These are phyloP conservation scores for Oryza punctata DNA, from an alignment of 176 grass and related monocot genomes.

Conservation along the genomic window DNA sequence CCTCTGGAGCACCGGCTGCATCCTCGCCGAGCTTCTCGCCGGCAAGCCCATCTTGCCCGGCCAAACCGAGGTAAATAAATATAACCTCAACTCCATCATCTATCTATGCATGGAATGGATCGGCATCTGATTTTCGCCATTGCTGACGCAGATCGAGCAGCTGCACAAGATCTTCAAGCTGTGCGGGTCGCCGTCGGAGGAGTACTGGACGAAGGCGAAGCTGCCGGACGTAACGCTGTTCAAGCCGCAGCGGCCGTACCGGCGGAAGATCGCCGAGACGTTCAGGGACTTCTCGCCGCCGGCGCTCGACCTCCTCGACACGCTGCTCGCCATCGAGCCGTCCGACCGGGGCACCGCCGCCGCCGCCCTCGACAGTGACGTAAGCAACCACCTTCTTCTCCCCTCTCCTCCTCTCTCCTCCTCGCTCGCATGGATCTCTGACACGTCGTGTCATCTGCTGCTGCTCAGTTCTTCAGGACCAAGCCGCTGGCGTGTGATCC, in stretches of 20 bases:
- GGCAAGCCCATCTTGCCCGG: constrained; percentile 79
- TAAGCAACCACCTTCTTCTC: background rate
- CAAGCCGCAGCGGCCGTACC: constrained; percentile 72
- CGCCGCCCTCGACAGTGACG: constrained; percentile 57
- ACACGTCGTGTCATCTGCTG: background rate
- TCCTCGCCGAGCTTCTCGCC: constrained; percentile 67
- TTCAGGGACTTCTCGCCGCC: constrained; percentile 68
- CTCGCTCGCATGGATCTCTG: background rate
- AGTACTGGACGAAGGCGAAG: constrained; percentile 73
- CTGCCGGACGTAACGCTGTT: constrained; percentile 73
- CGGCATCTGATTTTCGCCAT: background rate
- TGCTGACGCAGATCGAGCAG: constrained; percentile 61
- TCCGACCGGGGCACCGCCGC: constrained; percentile 48
- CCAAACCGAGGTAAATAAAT: constrained; percentile 55
- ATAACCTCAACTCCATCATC: too few relatives aligned
- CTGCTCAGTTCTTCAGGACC: constrained; percentile 57
- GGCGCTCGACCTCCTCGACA: constrained; percentile 55
- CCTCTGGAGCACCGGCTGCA: constrained; percentile 72
- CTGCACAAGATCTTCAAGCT: constrained; percentile 94
- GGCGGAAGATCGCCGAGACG: constrained; percentile 56
- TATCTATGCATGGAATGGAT: background rate
- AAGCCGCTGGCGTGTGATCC: constrained; percentile 66
- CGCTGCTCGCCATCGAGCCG: constrained; percentile 74
- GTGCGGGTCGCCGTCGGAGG: constrained; percentile 76
- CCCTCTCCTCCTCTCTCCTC: too few relatives aligned